Conservation (phyloP, 1,284 basidiomycete genomes). For the Ustanciosporium gigantosporum region DNA sequence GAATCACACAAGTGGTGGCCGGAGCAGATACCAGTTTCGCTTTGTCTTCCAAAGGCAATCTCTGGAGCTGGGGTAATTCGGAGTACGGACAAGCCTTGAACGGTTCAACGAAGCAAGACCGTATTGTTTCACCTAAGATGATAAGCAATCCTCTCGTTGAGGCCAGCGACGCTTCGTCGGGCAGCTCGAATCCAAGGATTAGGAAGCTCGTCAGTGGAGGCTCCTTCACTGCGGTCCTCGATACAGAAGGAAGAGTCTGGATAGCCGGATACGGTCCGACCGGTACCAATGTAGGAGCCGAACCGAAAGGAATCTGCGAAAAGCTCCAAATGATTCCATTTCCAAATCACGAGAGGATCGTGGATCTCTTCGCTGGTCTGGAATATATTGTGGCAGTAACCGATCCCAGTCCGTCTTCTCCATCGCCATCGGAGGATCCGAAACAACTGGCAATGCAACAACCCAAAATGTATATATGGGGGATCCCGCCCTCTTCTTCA, state of each 20-base stretch:
- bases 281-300: background rate
- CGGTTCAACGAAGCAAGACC: conserved; percentile 15
- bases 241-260: conserved; percentile 13
- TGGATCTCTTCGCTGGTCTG: conserved; percentile 6
- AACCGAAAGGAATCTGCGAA: background rate
- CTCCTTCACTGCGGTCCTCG: conserved; percentile 18
- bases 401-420: too few relatives aligned
- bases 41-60: conserved; percentile 2
- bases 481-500: conserved; percentile 8
- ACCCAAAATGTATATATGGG: conserved; percentile 13
- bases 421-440: too few relatives aligned
- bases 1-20: conserved; percentile 9
- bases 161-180: background rate
- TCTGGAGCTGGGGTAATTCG: conserved; percentile 49
- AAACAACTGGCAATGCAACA: too few relatives aligned
- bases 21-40: conserved; percentile 46
- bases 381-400: conserved; percentile 27
- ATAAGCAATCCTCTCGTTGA: conserved; percentile 4
- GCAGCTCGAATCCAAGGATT: background rate
- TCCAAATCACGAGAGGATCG: background rate
- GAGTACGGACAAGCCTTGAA: conserved; percentile 45
- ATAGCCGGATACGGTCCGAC: conserved; percentile 12
- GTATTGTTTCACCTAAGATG: conserved; percentile 3
- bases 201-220: conserved; percentile 26
- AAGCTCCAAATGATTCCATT: background rate